Evolutionary conservation across 345 rosid genomes (phyloP).

Genomic region (Psidium guajava): DNA sequence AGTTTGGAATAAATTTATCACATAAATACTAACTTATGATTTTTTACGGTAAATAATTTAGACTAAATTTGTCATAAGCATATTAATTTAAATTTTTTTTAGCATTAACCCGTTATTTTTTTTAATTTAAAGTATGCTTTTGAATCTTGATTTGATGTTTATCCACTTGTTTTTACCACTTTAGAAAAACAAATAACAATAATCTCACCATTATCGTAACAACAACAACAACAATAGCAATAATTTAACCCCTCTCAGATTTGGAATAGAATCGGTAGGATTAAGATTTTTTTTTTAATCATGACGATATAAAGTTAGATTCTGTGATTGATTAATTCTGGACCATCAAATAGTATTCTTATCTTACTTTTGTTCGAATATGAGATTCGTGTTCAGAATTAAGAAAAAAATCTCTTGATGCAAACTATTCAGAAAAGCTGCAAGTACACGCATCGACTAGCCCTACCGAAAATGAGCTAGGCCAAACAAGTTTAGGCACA

Average conservation of each 20-base stretch:
- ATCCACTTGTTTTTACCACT: background rate
- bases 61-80: too few relatives aligned
- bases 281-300: background rate
- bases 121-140: background rate
- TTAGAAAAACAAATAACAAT: background rate
- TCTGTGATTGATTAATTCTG: background rate
- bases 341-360: background rate
- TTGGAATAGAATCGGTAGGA: background rate
- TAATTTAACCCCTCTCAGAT: background rate
- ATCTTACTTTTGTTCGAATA: background rate
- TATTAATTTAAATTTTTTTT: too few relatives aligned
- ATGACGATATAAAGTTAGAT: too few relatives aligned
- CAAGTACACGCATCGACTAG: rapidly evolving
- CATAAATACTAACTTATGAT: too few relatives aligned
- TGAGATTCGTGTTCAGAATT: background rate
- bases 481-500: background rate
- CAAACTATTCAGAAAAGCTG: background rate
- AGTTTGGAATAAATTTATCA: too few relatives aligned
- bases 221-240: background rate
- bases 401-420: background rate
- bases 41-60: too few relatives aligned
- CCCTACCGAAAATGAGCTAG: background rate
- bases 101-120: background rate
- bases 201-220: background rate
- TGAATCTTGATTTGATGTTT: background rate